These are phyloP conservation scores for Aspergillus unguis DNA, from an alignment of 2,329 filamentous ascomycete genomes.

Conservation along the genomic window DNA sequence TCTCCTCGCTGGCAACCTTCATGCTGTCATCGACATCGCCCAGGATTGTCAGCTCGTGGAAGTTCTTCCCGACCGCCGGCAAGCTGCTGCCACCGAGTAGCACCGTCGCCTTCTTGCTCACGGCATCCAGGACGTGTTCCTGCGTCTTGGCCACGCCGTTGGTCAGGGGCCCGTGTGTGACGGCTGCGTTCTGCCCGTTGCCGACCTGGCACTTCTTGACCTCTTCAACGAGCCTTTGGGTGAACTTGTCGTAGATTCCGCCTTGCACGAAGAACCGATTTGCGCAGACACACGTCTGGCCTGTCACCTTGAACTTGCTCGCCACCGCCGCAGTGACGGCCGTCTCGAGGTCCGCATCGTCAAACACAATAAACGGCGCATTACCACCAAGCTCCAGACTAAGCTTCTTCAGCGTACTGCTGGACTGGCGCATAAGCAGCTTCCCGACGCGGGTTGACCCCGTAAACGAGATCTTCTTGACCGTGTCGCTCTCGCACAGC, in stretches of 20 bases:
- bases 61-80: slow-evolving; percentile 71
- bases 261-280: slow-evolving; percentile 50
- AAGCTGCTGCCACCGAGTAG: slow-evolving; percentile 46
- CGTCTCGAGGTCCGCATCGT: slow-evolving; percentile 72
- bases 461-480: slow-evolving; percentile 94
- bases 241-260: slow-evolving; percentile 50
- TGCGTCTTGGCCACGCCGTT: slow-evolving; percentile 3
- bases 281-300: slow-evolving; percentile 88
- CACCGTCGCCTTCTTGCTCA: not conserved
- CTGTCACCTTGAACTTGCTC: slow-evolving; percentile 85
- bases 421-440: slow-evolving; percentile 82
- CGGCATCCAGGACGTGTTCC: not conserved
- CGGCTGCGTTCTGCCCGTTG: not conserved
- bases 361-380: slow-evolving; percentile 90
- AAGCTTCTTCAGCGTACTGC: slow-evolving; percentile 73
- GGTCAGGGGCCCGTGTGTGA: slow-evolving; percentile 6
- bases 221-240: slow-evolving; percentile 49
- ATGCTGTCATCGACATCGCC: slow-evolving; percentile 77
- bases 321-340: slow-evolving; percentile 76
- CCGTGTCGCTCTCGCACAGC: slow-evolving; percentile 42
- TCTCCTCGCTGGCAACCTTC: slow-evolving; percentile 78
- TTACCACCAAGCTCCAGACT: slow-evolving; percentile 93
- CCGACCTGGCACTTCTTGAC: slow-evolving; percentile 15
- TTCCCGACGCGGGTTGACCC: slow-evolving; percentile 63
- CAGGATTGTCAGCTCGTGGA: slow-evolving; percentile 83